These are phyloP conservation scores for Logfia minima DNA, from an alignment of 129 eudicot genomes.

Conservation along the genomic window DNA sequence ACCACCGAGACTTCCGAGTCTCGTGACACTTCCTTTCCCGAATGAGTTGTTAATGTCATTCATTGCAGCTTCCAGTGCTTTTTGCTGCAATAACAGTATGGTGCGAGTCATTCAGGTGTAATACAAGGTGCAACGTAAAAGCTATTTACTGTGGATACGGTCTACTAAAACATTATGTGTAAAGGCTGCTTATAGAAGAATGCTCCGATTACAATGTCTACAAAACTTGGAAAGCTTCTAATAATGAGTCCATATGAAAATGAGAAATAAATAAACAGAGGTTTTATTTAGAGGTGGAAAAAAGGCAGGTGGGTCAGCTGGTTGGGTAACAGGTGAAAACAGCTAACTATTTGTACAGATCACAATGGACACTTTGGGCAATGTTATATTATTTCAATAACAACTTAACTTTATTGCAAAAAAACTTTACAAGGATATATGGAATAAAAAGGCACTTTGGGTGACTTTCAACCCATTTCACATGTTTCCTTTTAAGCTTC, in stretches of 20 bases:
- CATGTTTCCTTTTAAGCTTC: neutral
- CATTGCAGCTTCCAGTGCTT: slow-evolving; percentile 98
- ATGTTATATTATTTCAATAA: too few species aligned
- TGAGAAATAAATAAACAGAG: neutral
- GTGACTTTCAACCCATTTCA: too few species aligned
- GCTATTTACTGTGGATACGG: neutral
- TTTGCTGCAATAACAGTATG: slow-evolving; percentile 58
- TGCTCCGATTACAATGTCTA: neutral
- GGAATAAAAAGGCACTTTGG: neutral
- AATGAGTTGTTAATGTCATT: slow-evolving; percentile 90
- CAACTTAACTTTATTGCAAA: too few species aligned
- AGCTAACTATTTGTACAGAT: neutral
- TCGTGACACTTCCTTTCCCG: slow-evolving; percentile 98
- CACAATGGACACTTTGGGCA: neutral
- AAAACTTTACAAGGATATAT: neutral
- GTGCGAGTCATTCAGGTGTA: neutral
- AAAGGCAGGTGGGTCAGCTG: neutral
- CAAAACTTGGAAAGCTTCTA: neutral
- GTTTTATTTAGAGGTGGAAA: neutral
- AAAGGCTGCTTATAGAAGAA: neutral
- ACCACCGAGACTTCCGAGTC: slow-evolving; percentile 98
- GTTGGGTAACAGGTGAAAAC: neutral
- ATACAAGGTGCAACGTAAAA: neutral
- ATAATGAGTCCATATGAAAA: neutral
- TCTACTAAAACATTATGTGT: neutral